Conservation (phyloP, 805 yeast species). For the Cyberlindnera euphorbiiphila region DNA sequence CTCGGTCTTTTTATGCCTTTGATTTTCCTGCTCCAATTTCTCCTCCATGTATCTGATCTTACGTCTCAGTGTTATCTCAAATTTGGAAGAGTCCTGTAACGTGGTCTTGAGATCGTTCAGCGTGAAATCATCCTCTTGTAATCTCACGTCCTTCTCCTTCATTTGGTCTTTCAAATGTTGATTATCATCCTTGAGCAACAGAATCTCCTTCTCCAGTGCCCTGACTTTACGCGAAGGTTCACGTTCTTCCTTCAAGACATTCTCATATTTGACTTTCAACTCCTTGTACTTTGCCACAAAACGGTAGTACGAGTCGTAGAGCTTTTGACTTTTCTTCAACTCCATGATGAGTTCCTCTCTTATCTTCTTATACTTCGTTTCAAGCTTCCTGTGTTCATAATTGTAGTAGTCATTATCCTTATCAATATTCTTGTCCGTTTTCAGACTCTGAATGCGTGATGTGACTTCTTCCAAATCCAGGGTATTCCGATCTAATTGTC, state of each 20-base stretch:
- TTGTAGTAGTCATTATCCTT: too few relatives aligned
- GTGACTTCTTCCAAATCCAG: conserved; percentile 24
- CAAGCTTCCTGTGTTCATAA: conserved; percentile 1
- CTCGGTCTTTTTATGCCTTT: conserved; percentile 28
- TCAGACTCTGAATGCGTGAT: not conserved
- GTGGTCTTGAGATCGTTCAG: conserved; percentile 14
- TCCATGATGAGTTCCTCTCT: conserved; percentile 32
- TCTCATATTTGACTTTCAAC: conserved; percentile 13
- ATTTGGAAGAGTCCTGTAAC: conserved; percentile 12
- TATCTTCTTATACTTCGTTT: conserved; percentile 26
- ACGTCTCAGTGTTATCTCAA: conserved; percentile 20
- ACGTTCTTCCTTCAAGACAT: not conserved
- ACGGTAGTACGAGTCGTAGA: conserved; percentile 34
- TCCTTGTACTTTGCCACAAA: conserved; percentile 31
- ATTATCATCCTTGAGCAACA: conserved; percentile 14
- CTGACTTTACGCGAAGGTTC: conserved; percentile 4
- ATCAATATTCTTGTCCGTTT: not conserved
- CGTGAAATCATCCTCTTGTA: conserved; percentile 15
- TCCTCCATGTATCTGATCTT: conserved; percentile 26
- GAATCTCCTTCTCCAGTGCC: conserved; percentile 17
- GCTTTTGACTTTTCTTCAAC: conserved; percentile 30
- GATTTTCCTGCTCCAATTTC: conserved; percentile 23
- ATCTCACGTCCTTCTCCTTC: conserved; percentile 12
- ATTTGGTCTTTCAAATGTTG: conserved; percentile 17
- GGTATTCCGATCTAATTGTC: conserved; percentile 27